phyloP scores from a whole-genome alignment of 2,329 filamentous ascomycete genomes.

The Monilinia fructicola region DNA sequence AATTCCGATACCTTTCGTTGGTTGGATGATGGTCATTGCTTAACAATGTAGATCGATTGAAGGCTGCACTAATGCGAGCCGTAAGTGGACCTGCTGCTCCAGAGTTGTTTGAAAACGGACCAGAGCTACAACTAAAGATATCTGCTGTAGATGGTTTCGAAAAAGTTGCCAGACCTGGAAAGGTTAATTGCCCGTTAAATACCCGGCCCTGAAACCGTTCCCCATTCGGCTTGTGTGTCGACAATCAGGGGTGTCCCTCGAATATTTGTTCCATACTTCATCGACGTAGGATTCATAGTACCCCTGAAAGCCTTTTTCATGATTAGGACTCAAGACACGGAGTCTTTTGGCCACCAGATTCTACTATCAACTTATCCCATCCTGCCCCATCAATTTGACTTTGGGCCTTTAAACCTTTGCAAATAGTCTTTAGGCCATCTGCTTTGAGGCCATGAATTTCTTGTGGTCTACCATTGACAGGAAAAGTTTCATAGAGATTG shows the following conservation, averaged over 20 bases:
- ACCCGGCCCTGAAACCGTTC: constrained; percentile 53
- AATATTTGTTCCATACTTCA: constrained; percentile 46
- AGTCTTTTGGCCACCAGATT: constrained; percentile 39
- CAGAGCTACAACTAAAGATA: constrained; percentile 66
- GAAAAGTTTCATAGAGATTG: constrained; percentile 56
- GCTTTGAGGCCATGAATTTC: constrained; percentile 56
- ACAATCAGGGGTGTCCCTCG: constrained; percentile 49
- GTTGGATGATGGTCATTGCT: constrained; percentile 50
- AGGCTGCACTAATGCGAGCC: constrained; percentile 33
- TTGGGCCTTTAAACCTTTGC: constrained; percentile 55
- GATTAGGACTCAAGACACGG: constrained; percentile 47
- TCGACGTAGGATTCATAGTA: constrained; percentile 49
- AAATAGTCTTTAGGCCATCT: constrained; percentile 57
- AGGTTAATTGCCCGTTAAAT: constrained; percentile 36
- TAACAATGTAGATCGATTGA: constrained; percentile 36
- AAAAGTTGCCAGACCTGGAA: constrained; percentile 52
- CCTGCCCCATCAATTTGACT: constrained; percentile 53
- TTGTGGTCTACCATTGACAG: constrained; percentile 46
- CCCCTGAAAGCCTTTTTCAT: constrained; percentile 43
- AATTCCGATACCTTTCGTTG: constrained; percentile 51
- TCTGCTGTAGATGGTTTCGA: constrained; percentile 57
- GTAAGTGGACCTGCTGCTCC: constrained; percentile 29
- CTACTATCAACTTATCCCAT: constrained; percentile 58
- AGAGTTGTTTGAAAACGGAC: constrained; percentile 52
- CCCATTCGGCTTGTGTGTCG: constrained; percentile 61